Evolutionary conservation across 2,329 filamentous ascomycete species (phyloP).

Genomic region (Bipolaris zeicola): DNA sequence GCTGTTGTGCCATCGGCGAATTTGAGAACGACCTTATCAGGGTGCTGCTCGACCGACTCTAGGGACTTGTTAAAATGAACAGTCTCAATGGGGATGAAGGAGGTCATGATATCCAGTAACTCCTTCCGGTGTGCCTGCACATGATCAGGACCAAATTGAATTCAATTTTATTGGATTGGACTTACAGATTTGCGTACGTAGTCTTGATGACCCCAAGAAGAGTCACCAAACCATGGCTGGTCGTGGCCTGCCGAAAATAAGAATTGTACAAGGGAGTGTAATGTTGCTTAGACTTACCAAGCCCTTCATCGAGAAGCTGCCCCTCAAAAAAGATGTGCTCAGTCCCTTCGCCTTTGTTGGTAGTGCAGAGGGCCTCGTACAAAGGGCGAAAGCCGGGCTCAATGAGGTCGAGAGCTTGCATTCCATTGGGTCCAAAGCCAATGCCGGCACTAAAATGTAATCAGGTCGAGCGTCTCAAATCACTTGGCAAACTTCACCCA

Average conservation of each 20-base stretch:
- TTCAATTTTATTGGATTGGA: background rate
- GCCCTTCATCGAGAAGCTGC: slow-evolving; percentile 48
- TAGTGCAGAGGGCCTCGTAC: slow-evolving; percentile 50
- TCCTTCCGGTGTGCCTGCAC: slow-evolving; percentile 52
- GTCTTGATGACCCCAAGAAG: slow-evolving; percentile 38
- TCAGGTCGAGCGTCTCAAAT: too few species aligned
- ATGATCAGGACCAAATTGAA: slow-evolving; percentile 5
- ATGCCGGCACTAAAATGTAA: slow-evolving; percentile 39
- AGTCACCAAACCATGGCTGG: slow-evolving; percentile 7
- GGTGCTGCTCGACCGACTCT: slow-evolving; percentile 33
- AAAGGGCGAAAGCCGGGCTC: slow-evolving; percentile 45
- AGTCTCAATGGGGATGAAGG: slow-evolving; percentile 43
- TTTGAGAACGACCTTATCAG: background rate
- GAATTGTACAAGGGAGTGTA: too few species aligned
- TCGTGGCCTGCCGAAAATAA: background rate
- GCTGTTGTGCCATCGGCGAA: slow-evolving; percentile 40
- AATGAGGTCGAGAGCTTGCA: slow-evolving; percentile 52
- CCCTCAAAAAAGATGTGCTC: slow-evolving; percentile 52
- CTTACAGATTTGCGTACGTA: slow-evolving; percentile 5
- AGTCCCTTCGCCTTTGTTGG: slow-evolving; percentile 47
- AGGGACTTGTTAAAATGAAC: slow-evolving; percentile 40
- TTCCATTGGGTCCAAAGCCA: slow-evolving; percentile 50
- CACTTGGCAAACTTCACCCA: too few species aligned
- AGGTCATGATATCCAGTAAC: slow-evolving; percentile 56
- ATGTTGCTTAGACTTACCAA: slow-evolving; percentile 28